Conservation (phyloP, 768 basidiomycete species). For the Russula griseocarnosa region DNA sequence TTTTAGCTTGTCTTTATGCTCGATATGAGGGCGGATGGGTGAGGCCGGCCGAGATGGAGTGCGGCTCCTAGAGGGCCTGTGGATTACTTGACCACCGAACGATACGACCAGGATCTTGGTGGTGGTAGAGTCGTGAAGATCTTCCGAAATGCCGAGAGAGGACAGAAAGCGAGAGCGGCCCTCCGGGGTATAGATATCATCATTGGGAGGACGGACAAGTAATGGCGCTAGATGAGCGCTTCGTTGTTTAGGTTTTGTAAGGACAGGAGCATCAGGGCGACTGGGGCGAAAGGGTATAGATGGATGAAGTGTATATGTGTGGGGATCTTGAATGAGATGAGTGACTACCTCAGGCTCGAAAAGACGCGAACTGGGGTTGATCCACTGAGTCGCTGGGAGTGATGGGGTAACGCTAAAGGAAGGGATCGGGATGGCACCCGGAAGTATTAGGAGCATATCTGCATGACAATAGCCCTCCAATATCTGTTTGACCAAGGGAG, state of each 20-base stretch:
- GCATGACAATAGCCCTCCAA: slow-evolving; percentile 64
- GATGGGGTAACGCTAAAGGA: slow-evolving; percentile 53
- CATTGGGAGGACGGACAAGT: slow-evolving; percentile 58
- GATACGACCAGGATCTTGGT: slow-evolving; percentile 72
- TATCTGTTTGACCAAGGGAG: slow-evolving; percentile 62
- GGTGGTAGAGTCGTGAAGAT: slow-evolving; percentile 43
- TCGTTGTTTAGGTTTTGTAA: slow-evolving; percentile 35
- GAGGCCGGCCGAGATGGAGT: slow-evolving; percentile 28
- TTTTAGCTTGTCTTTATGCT: neutral
- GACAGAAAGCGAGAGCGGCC: slow-evolving; percentile 55
- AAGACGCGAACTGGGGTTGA: slow-evolving; percentile 45
- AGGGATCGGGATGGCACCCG: slow-evolving; percentile 73
- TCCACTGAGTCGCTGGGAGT: slow-evolving; percentile 63
- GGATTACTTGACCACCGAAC: slow-evolving; percentile 75
- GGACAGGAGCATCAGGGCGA: slow-evolving; percentile 4
- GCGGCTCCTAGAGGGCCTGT: slow-evolving; percentile 45
- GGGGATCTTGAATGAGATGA: slow-evolving; percentile 38
- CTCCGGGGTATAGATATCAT: slow-evolving; percentile 47
- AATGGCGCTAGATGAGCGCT: slow-evolving; percentile 54
- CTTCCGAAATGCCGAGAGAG: slow-evolving; percentile 54
- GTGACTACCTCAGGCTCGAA: slow-evolving; percentile 47
- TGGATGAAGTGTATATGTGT: slow-evolving; percentile 38
- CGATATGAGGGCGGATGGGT: neutral
- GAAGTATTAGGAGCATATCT: slow-evolving; percentile 64
- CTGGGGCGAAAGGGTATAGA: slow-evolving; percentile 40